Evolutionary conservation across 2,329 filamentous ascomycete species (phyloP).

Genomic region (Sclerotinia subarctica): DNA sequence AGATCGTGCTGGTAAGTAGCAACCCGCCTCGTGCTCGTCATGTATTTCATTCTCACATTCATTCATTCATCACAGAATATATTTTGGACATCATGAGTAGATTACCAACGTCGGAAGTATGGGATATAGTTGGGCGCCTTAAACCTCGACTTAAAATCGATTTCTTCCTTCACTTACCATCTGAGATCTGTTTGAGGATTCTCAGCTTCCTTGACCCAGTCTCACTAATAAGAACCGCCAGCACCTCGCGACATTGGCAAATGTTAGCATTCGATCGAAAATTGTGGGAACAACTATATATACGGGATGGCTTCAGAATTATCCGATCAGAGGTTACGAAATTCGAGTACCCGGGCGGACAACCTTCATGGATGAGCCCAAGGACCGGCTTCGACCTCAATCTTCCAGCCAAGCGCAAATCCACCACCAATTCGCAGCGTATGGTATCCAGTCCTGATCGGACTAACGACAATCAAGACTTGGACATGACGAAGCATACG

Average conservation of each 20-base stretch:
- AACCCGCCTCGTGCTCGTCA: neutral
- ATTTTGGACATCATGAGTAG: constrained; percentile 74
- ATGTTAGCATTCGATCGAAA: constrained; percentile 75
- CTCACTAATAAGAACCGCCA: constrained; percentile 75
- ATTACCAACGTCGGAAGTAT: constrained; percentile 75
- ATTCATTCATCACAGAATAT: constrained; percentile 56
- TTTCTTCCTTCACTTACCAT: constrained; percentile 79
- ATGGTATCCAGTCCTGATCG: constrained; percentile 36
- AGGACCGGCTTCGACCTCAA: constrained; percentile 42
- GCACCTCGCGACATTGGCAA: constrained; percentile 79
- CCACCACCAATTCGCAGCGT: constrained; percentile 43
- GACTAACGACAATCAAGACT: constrained; percentile 40
- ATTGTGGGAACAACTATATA: constrained; percentile 82
- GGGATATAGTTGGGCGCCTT: constrained; percentile 74
- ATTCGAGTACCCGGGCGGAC: constrained; percentile 53
- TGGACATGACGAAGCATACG: constrained; percentile 43
- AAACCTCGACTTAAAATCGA: constrained; percentile 88
- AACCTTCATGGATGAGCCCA: constrained; percentile 10
- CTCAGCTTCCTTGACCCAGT: constrained; percentile 80
- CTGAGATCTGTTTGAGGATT: constrained; percentile 87
- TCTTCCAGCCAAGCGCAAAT: constrained; percentile 54
- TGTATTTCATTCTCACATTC: constrained; percentile 4
- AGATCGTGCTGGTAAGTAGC: constrained; percentile 34
- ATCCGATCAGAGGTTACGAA: constrained; percentile 61
- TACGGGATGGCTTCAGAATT: constrained; percentile 80